Evolutionary conservation across 2,329 filamentous ascomycete species (phyloP), one percentile per base, ranked within the genome.

Genomic region (Diaporthe nobilis): DNA sequence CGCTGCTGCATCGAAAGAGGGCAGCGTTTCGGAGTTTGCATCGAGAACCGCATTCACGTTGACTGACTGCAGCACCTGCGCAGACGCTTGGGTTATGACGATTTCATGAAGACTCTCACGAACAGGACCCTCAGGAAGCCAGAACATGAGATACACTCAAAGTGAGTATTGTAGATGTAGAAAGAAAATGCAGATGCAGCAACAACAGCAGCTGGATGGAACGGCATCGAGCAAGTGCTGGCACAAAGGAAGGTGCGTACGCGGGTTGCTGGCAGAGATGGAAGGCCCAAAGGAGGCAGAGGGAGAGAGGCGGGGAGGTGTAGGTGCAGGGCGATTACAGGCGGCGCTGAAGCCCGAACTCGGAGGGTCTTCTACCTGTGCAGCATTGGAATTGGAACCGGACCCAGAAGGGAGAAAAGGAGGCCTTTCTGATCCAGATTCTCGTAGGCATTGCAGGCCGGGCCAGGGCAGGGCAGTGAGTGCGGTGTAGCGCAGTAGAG

Each of bases 271-370:
- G 31, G 65, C 15, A 22, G 34, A 70, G 65, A 6, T 22, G 65
- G 49, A 42, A 42, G 37, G 65, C 42, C 20, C 8, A 42, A 53
- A 31, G 9, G 34, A 55, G 65, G 49, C 49, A 25, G 58, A 37
- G 34, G 58, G 1, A 12, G 47, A 63, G 42, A 65, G 49, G 49
- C 34, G 55, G 49, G 34, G 20, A n/a, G 31, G n/a, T 31, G 47
- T 22, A 42, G 65, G 49, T 17, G 49, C 34, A 70, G 34, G 13
- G 34, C 34, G 37, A 63, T 63, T 17, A 28, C 57, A 65, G 58
- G 42, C n/a, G 58, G 68, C 55, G 55, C 68, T 72, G 39, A 34
- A 51, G 58, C 71, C 47, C 58, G 71, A 65, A 37, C n/a, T 72
- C 57, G 71, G 71, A 63, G 34, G 47, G 13, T 22, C 20, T 25